Evolutionary conservation across 2,329 filamentous ascomycete genomes (phyloP).

Genomic region (Nemania sp.): DNA sequence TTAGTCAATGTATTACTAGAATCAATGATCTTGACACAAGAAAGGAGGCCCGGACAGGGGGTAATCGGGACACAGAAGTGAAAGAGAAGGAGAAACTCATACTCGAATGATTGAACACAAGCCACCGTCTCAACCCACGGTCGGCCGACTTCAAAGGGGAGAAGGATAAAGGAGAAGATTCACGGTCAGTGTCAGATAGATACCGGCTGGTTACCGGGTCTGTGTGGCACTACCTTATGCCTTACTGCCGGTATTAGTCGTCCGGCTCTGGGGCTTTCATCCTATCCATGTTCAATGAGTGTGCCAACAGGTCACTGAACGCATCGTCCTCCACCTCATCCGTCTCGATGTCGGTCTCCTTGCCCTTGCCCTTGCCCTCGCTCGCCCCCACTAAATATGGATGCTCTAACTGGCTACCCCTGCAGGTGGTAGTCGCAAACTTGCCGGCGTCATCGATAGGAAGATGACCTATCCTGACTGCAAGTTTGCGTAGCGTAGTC

Average conservation of each 20-base stretch:
- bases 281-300: slow-evolving; percentile 25
- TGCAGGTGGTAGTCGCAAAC: slow-evolving; percentile 26
- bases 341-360: slow-evolving; percentile 25
- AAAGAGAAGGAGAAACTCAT: slow-evolving; percentile 20
- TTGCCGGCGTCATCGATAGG: slow-evolving; percentile 26
- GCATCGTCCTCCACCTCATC: slow-evolving; percentile 28
- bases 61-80: slow-evolving; percentile 17
- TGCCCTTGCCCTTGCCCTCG: slow-evolving; percentile 22
- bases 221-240: slow-evolving; percentile 20
- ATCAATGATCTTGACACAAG: slow-evolving; percentile 14
- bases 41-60: slow-evolving; percentile 13
- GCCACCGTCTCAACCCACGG: slow-evolving; percentile 13
- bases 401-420: slow-evolving; percentile 25
- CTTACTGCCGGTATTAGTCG: slow-evolving; percentile 28
- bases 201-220: slow-evolving; percentile 18
- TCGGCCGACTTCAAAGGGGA: slow-evolving; percentile 16
- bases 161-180: slow-evolving; percentile 18
- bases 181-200: slow-evolving; percentile 18
- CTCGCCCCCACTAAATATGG: slow-evolving; percentile 23
- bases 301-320: slow-evolving; percentile 28
- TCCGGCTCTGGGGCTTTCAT: slow-evolving; percentile 22
- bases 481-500: slow-evolving; percentile 30
- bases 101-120: slow-evolving; percentile 12
- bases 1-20: slow-evolving; percentile 22
- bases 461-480: slow-evolving; percentile 26